Evolutionary conservation across 352 stramenopile species (phyloP), one percentile per base, ranked within the genome.

Genomic region (Globisporangium uncinulatum): DNA sequence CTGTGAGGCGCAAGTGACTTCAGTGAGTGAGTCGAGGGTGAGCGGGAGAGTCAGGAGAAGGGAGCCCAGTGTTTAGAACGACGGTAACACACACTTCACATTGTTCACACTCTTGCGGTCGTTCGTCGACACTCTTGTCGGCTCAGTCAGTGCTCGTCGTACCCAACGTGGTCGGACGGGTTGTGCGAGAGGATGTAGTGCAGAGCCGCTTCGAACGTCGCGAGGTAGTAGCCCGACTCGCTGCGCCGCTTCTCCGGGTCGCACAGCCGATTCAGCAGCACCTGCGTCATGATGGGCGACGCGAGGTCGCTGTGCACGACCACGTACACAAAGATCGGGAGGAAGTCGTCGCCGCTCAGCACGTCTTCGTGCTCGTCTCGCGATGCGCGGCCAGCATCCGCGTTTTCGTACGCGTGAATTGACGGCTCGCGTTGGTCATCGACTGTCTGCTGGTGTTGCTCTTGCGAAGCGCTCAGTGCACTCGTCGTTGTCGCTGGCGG

Each of bases 311-410:
- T 87, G 65, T 92, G 82, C 37, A 94, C 82, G 62, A 94, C 87
- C 61, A 94, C 82, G 71, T 92, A 92, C 71, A 94, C 88, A 74
- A 94, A 92, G 66, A 94, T 92, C 46, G 82, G 82, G 64, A 94
- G 61, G 58, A 94, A 92, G 64, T 92, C 83, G 69, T 92, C 84
- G 37, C 82, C 84, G 50, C 81, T 92, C 41, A 94, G 69, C 52
- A 90, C 78, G 53, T 91, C 79, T 21, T 89, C 78, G 32, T 87
- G 36, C 51, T 66, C 63, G 5, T 9, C 43, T 45, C 24, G n/a
- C 32, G 59, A 60, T 8, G 52, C 42, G 3, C 17, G n/a, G 11
- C 15, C 36, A 20, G 31, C 45, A 3, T n/a, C 41, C 15, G 32
- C 67, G 39, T 57, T 53, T 6, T 57, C 57, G 11, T 49, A 21